Base-by-base conservation (phyloP, 202 grass and related monocot species). In the Setaria viridis region DNA sequence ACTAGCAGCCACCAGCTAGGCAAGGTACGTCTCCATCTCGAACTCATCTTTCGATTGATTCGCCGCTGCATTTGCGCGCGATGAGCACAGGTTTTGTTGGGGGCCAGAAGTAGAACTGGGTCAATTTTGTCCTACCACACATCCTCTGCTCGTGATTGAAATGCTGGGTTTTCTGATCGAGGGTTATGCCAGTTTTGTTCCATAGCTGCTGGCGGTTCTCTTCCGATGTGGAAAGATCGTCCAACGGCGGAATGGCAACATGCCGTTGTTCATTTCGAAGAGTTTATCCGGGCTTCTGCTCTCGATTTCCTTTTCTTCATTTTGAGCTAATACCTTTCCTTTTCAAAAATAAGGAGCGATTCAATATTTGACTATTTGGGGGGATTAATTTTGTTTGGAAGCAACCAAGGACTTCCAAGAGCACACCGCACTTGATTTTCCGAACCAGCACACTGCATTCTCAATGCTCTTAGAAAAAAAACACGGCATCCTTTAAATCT, bases 1-100 rank as follows among this genome's bases (percentile, higher is more conserved):
- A 1, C 37, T 34, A 29, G 9, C 19, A 19, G 39, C 20, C 17
- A 46, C 43, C 43, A 46, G 43, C 6, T 1, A 20, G 65, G 14
- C 85, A 87, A 87, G 85, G 84, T 85, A n/a, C 33, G 48, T 21
- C 53, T 47, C 39, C 43, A 46, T 47, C 33, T 47, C 7, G 19
- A 49, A 67, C 29, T 58, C 39, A 41, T 41, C 39, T 41, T 41
- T 59, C 2, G 20, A 50, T 80, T 57, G 2, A 3, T 83, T 74
- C 34, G 53, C 30, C 53, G 72, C 33, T 1, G 74, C n/a, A 11
- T n/a, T 42, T 42, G 35, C 65, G 64, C 34, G 33, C 37, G 64
- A 14, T 12, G 82, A 47, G 11, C 6, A 0, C 3, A 33, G 54
- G 13, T 49, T 70, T 85, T 53, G 39, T 17, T 25, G 10, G n/a